Percentiles rank a stretch among this genome's conserved stretches.
Evolutionary conservation across 805 yeast species (phyloP).

Genomic region (Myxozyma melibiosi): DNA sequence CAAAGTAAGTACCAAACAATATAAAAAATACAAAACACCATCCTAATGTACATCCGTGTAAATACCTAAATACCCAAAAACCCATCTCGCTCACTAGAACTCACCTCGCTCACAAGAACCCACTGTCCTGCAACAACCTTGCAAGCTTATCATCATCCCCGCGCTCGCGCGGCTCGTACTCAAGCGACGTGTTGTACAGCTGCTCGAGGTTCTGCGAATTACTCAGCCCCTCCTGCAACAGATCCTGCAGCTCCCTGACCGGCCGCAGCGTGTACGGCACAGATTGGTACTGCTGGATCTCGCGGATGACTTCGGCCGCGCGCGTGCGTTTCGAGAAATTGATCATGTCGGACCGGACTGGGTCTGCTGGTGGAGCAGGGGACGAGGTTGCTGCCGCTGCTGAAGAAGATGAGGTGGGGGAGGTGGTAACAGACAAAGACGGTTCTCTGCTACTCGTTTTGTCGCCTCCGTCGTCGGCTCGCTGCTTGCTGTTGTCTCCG

Average conservation of each 20-base stretch:
- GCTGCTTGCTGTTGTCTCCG: neutral
- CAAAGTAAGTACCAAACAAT: neutral
- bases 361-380: neutral
- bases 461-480: neutral
- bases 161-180: slow-evolving; percentile 62
- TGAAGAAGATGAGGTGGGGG: neutral
- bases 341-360: slow-evolving; percentile 47
- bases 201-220: slow-evolving; percentile 75
- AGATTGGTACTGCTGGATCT: slow-evolving; percentile 69
- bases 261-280: slow-evolving; percentile 64
- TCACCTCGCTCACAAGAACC: slow-evolving; percentile 32
- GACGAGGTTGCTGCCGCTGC: neutral
- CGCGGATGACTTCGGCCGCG: slow-evolving; percentile 71
- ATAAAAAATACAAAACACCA: neutral
- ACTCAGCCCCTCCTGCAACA: slow-evolving; percentile 48
- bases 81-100: neutral
- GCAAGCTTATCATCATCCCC: slow-evolving; percentile 36
- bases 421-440: neutral
- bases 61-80: neutral
- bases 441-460: too few relatives aligned
- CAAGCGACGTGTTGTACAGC: slow-evolving; percentile 73
- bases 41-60: neutral
- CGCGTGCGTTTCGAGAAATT: slow-evolving; percentile 79
- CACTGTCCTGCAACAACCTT: slow-evolving; percentile 41
- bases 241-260: slow-evolving; percentile 65